Evolutionary conservation across 2,329 filamentous ascomycete species (phyloP), one percentile per base, ranked within the genome.

Genomic region (Paraconiothyrium brasiliense): DNA sequence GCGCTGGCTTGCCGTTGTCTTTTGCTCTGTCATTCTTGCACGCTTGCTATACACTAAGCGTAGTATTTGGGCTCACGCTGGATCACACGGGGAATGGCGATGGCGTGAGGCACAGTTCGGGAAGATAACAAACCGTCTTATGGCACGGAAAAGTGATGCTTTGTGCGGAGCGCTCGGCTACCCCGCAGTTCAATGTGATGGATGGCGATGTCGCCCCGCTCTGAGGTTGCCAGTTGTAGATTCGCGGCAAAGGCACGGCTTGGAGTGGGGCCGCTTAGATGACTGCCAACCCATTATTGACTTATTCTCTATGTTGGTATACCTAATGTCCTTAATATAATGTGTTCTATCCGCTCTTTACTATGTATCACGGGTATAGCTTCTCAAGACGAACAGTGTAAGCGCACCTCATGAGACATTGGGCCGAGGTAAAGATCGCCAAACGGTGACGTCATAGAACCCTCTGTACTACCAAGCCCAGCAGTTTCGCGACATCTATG

Each of bases 1-100:
- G 54, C 81, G 77, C 58, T 71, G 72, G 47, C 63, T 71, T 9
- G 77, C 68, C 14, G 71, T 70, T 46, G 59, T 75, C 55, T 78
- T 79, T 32, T 68, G 67, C 4, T 79, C 72, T 5, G 77, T 57
- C 77, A 79, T 80, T 20, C 41, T 71, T 50, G 37, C 20, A 24
- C 35, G 10, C 14, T 50, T 34, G 13, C 13, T 27, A 6, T 48
- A 14, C 37, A 14, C 13, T 22, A 22, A n/a, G 7, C 35, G 4
- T 37, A 9, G 14, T 37, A 6, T 44, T 20, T 20, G 9, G 41
- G 20, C 16, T 44, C 41, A 44, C 41, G 10, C 41, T 20, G 16
- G 41, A 20, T 20, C 9, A 10, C 14, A 37, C 14, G 14, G 35
- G 14, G 35, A 37, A 37, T 37, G 35, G 11, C 4, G 11, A 5